Evolutionary conservation across 2,329 filamentous ascomycete genomes (phyloP).

Genomic region (Aureobasidium musti): DNA sequence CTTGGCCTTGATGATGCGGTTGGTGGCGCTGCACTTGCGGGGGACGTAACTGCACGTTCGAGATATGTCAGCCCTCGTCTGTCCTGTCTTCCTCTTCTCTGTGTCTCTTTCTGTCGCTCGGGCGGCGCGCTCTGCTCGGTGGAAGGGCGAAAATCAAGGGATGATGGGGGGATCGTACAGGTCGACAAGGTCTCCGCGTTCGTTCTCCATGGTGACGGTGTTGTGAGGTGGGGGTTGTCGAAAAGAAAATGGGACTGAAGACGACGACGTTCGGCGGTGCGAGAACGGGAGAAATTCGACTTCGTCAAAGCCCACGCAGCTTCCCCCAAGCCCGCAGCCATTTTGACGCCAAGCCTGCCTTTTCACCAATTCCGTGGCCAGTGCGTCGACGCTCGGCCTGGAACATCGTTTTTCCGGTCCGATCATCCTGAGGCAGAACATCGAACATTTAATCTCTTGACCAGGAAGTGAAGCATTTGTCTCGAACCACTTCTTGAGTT

Average conservation of each 20-base stretch:
- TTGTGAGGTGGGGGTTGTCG: constrained; percentile 42
- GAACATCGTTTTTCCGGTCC: constrained; percentile 21
- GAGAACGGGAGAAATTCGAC: constrained; percentile 22
- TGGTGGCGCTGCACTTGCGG: constrained; percentile 97
- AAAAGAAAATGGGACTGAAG: constrained; percentile 27
- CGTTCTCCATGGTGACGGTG: constrained; percentile 89
- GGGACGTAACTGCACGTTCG: constrained; percentile 76
- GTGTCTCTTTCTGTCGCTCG: constrained; percentile 17
- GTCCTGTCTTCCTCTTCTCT: neutral
- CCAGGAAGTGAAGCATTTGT: neutral
- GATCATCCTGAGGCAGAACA: neutral
- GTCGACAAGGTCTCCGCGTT: constrained; percentile 99
- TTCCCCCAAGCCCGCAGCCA: constrained; percentile 5
- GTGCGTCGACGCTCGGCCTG: neutral
- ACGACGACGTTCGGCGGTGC: constrained; percentile 23
- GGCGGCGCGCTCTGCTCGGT: constrained; percentile 7
- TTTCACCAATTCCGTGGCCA: neutral
- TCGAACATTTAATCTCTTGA: neutral
- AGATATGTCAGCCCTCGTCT: constrained; percentile 25
- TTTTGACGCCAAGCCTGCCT: constrained; percentile 22
- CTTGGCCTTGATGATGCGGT: constrained; percentile 99
- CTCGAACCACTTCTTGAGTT: neutral
- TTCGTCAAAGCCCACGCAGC: constrained; percentile 16
- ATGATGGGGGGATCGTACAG: constrained; percentile 64
- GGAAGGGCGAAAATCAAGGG: constrained; percentile 21